Base-by-base conservation (phyloP, 176 grass and related monocot species). In the Bonia amplexicaulis region DNA sequence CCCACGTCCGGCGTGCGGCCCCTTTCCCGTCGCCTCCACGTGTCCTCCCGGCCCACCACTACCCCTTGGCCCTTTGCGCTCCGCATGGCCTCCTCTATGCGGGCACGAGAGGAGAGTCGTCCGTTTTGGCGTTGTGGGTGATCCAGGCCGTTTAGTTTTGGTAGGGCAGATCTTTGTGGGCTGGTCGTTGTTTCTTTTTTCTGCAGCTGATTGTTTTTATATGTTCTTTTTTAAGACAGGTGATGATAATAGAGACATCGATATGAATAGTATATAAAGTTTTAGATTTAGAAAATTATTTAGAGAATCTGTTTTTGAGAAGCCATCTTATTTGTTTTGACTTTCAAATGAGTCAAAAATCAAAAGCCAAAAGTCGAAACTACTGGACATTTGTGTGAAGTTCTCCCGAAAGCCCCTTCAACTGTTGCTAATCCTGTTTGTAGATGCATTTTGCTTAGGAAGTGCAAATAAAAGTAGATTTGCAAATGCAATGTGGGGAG, bases 21-120 rank as follows among this genome's bases (percentile, higher is more conserved):
- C 20, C 85, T 90, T 84, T 84, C 85, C 58, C 80, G 42, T 75
- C 31, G 63, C 22, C 81, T 69, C 73, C 83, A 93, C 85, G 67
- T 88, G 88, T 86, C 78, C 27, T 17, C 26, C 11, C 41, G 71
- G 42, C 17, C 40, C 67, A 41, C 51, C 51, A 22, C 80, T 42
- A 2, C 37, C 51, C 0, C 6, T 58, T 70, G 79, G 70, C 66
- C 49, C 79, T 5, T 25, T 8, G 14, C 14, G 33, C 49, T 26
- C 57, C 7, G 13, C 47, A 81, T 16, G 79, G 53, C 8, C 4
- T 29, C 23, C 15, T 10, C 9, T 5, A 2, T 42, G 65, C 7
- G 71, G 6, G n/a, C 14, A 11, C 5, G 69, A 7, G 25, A 27
- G n/a, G 10, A 7, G 57, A 29, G 33, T 58, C 77, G 85, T 12